phyloP scores from a whole-genome alignment of 1,139 yeast species.

The Debaryomyces nepalensis region DNA sequence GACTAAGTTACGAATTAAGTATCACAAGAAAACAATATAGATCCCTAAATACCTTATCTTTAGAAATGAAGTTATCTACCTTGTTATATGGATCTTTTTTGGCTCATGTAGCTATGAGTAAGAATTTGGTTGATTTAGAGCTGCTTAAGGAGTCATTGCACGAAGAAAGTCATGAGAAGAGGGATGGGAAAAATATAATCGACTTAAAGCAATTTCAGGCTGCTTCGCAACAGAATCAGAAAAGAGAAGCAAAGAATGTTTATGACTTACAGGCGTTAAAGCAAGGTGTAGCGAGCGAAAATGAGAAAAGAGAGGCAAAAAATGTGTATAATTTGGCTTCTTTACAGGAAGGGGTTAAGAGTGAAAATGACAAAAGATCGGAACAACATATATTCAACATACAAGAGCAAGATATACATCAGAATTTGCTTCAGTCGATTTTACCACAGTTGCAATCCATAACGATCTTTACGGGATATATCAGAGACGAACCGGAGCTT shows the following conservation, averaged over 20 bases:
- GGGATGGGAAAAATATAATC: constrained; percentile 24
- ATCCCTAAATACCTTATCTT: not conserved
- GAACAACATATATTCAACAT: constrained; percentile 15
- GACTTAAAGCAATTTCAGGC: constrained; percentile 22
- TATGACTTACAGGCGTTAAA: constrained; percentile 20
- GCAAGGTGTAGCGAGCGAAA: constrained; percentile 8
- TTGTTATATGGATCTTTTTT: not conserved
- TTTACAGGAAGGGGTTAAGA: constrained; percentile 16
- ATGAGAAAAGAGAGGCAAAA: constrained; percentile 25
- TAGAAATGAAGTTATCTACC: constrained; percentile 4
- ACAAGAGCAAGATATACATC: constrained; percentile 11
- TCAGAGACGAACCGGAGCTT: constrained; percentile 55
- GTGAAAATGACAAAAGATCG: constrained; percentile 13
- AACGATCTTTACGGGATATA: constrained; percentile 58
- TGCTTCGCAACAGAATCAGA: constrained; percentile 11
- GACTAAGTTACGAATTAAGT: not conserved
- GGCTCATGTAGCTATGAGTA: constrained; percentile 3
- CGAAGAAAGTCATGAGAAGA: constrained; percentile 42
- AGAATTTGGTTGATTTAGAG: constrained; percentile 7
- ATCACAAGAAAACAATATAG: not conserved
- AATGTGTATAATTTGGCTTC: constrained; percentile 26
- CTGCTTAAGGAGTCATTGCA: constrained; percentile 14
- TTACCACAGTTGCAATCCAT: constrained; percentile 50
- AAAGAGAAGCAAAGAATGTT: constrained; percentile 29
- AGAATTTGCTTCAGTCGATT: constrained; percentile 34